Percentiles rank a stretch among this genome's conserved stretches.
Evolutionary conservation across 495 filamentous ascomycete genomes (phyloP).

Genomic region (Neurospora sublineolata): DNA sequence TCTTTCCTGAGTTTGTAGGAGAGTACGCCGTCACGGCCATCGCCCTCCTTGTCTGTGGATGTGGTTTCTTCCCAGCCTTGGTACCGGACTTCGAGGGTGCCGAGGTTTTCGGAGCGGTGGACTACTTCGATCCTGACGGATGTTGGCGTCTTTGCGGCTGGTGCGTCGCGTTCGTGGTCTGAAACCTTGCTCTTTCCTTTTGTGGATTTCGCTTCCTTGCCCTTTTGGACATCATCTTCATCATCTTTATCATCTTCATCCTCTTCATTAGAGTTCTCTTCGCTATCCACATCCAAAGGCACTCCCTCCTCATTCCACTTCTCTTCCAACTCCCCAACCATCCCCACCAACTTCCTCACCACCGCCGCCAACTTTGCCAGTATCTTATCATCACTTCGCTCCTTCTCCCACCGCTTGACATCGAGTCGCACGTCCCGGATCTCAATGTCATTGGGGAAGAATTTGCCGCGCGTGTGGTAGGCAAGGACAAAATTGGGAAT

Average conservation of each 20-base stretch:
- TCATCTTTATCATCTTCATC: neutral
- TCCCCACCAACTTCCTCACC: constrained; percentile 9
- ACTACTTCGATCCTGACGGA: neutral
- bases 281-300: neutral
- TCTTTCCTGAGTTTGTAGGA: neutral
- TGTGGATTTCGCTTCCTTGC: neutral
- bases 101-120: neutral
- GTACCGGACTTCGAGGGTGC: neutral
- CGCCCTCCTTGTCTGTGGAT: too few species aligned
- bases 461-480: constrained; percentile 43
- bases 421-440: constrained; percentile 33
- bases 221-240: neutral
- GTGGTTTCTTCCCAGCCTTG: neutral
- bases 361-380: constrained; percentile 30
- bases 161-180: rapidly evolving
- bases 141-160: neutral
- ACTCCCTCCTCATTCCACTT: constrained; percentile 2
- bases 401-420: constrained; percentile 42
- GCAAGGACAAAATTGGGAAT: constrained; percentile 52
- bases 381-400: constrained; percentile 20
- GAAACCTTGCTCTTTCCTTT: neutral
- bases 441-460: constrained; percentile 35
- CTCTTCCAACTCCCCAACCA: constrained; percentile 7
- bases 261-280: neutral
- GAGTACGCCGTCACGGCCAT: neutral